Evolutionary conservation across 2,329 filamentous ascomycete genomes (phyloP), one percentile per base, ranked within the genome.

Genomic region (Pochonia chlamydosporia): DNA sequence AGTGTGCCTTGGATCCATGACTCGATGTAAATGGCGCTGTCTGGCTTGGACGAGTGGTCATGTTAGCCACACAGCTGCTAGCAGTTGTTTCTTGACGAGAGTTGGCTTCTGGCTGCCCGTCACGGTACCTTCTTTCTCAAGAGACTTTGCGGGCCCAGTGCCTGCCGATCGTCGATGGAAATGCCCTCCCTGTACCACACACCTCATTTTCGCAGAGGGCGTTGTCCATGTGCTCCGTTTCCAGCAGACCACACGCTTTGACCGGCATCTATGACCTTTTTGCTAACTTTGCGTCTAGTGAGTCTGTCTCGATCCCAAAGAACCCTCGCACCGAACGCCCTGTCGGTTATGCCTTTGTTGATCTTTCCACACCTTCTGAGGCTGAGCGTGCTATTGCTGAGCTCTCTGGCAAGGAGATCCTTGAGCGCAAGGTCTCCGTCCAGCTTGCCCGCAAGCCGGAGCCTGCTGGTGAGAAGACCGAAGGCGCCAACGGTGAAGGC

Each of bases 241-340:
- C 16, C 31, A 35, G n/a, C n/a, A 18, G 9, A 10, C 14, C 14
- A 6, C 10, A 16, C 4, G 31, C 31, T 18, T 35, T 6, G 31
- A 16, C 14, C n/a, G 31, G 16, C 14, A 35, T 18, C 18, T 11
- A 39, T 20, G 7, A 14, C 13, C 18, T 39, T 20, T 31, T 28
- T 39, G 42, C 49, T 50, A 20, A 50, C 36, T 25, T 26, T 24
- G 49, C 40, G 48, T 58, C 49, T 64, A 97, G 93, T 73, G 93
- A 99, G 80, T 95, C 89, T 71, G 92, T 92, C 71, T 97, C 93
- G 61, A 99, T 99, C 73, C 93, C 93, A 59, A 96, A 95, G 82
- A 97, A 99, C 80, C 93, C 93, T 67, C 92, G 93, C 72, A 99
- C 92, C 73, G 92, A 90, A 73, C 92, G 93, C 68, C 92, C 93